Percentiles rank a stretch among this genome's conserved stretches.
These are phyloP conservation scores for Diplocarpon rosae DNA, from an alignment of 2,329 filamentous ascomycete species.

Conservation along the genomic window DNA sequence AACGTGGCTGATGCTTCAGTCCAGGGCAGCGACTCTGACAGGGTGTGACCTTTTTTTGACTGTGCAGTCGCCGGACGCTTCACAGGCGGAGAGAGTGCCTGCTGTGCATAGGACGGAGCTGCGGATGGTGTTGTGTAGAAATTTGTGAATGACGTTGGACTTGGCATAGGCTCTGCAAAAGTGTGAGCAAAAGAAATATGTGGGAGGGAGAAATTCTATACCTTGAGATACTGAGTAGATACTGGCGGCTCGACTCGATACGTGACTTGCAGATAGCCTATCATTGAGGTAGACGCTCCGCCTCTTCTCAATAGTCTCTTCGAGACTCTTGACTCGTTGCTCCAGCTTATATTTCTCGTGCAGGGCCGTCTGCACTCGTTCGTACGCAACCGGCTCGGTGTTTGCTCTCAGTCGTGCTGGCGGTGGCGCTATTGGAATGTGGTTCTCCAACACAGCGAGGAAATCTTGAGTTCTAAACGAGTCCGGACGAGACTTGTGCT, in stretches of 20 bases:
- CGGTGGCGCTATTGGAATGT: slow-evolving; percentile 18
- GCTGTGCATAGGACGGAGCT: slow-evolving; percentile 33
- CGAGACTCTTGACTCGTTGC: slow-evolving; percentile 45
- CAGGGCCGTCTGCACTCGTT: slow-evolving; percentile 25
- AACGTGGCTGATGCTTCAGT: slow-evolving; percentile 26
- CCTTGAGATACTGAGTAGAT: slow-evolving; percentile 23
- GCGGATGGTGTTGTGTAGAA: slow-evolving; percentile 27
- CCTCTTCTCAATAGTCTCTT: slow-evolving; percentile 44
- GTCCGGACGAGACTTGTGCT: slow-evolving; percentile 15
- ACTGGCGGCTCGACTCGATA: slow-evolving; percentile 16
- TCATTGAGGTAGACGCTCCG: slow-evolving; percentile 42
- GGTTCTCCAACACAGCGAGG: slow-evolving; percentile 17
- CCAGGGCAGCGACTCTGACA: slow-evolving; percentile 25
- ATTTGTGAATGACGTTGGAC: slow-evolving; percentile 29
- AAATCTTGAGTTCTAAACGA: slow-evolving; percentile 21
- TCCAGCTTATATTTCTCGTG: slow-evolving; percentile 42
- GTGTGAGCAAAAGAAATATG: too few relatives aligned
- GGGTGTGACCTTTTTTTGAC: slow-evolving; percentile 27
- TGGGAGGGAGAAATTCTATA: slow-evolving; percentile 2
- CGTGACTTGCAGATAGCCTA: slow-evolving; percentile 21
- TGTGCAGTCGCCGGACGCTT: slow-evolving; percentile 28
- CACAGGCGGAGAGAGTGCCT: slow-evolving; percentile 25
- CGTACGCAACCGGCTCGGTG: slow-evolving; percentile 24
- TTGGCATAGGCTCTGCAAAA: slow-evolving; percentile 42
- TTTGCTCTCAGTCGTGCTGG: slow-evolving; percentile 22